These are phyloP conservation scores for Calamus simplicifolius DNA, from an alignment of 176 grass and related monocot genomes.

Conservation along the genomic window DNA sequence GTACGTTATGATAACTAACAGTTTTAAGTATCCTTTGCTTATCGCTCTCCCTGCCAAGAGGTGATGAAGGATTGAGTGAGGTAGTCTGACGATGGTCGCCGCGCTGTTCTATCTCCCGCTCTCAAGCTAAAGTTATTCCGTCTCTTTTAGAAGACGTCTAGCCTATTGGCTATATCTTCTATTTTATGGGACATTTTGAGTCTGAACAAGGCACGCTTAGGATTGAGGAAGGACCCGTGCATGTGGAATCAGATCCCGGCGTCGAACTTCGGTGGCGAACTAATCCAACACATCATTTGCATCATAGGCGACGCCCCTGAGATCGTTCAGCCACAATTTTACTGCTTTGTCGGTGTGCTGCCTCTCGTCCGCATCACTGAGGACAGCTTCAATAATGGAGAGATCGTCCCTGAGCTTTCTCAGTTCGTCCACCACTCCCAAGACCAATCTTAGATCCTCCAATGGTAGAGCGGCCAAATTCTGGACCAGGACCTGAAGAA, in stretches of 20 bases:
- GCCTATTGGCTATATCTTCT: neutral
- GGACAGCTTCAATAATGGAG: constrained; percentile 6
- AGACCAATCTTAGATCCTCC: neutral
- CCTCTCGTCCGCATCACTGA: constrained; percentile 6
- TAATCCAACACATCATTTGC: constrained; percentile 31
- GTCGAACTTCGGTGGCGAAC: constrained; percentile 1
- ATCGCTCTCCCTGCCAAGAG: constrained; percentile 14
- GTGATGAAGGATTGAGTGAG: constrained; percentile 9
- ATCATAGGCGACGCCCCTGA: constrained; percentile 22
- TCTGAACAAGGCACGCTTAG: neutral
- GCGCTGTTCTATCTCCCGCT: neutral
- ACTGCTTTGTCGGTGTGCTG: neutral
- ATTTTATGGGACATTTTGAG: neutral
- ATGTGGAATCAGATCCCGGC: constrained; percentile 1
- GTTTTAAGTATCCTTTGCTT: neutral
- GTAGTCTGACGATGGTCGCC: neutral
- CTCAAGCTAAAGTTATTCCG: neutral
- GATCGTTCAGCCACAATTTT: neutral
- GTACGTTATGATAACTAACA: neutral
- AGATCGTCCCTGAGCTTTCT: neutral
- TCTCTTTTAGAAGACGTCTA: neutral
- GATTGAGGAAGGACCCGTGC: neutral
- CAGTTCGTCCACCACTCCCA: neutral
- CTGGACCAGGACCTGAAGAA: constrained; percentile 29
- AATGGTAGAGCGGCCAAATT: neutral